phyloP scores from a whole-genome alignment of 192 early-diverging fungal species.

The Phlyctochytrium arcticum region DNA sequence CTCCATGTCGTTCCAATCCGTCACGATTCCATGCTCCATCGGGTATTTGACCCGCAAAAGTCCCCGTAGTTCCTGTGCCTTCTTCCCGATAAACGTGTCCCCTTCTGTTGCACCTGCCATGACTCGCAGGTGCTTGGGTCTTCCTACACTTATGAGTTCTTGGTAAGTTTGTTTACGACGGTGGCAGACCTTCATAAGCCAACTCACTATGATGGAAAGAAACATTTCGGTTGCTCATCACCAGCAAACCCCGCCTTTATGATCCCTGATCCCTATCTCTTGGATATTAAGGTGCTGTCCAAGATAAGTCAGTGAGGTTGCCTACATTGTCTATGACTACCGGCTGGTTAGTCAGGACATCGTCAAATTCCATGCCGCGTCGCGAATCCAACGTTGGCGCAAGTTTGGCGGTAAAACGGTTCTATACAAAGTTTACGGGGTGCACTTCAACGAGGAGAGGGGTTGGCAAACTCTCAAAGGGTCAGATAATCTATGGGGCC shows the following conservation, averaged over 20 bases:
- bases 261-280: slow-evolving; percentile 93
- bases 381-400: too few species aligned
- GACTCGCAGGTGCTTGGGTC: slow-evolving; percentile 92
- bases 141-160: slow-evolving; percentile 68
- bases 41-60: slow-evolving; percentile 91
- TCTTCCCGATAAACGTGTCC: slow-evolving; percentile 90
- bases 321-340: slow-evolving; percentile 99
- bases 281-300: neutral
- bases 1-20: slow-evolving; percentile 99
- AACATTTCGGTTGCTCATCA: slow-evolving; percentile 94
- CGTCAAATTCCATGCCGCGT: slow-evolving; percentile 76
- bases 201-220: slow-evolving; percentile 86
- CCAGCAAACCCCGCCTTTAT: slow-evolving; percentile 99
- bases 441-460: too few species aligned
- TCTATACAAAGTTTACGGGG: too few species aligned
- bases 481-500: too few species aligned
- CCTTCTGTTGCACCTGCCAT: slow-evolving; percentile 99
- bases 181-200: neutral
- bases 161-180: neutral
- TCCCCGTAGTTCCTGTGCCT: slow-evolving; percentile 95
- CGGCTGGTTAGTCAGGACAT: slow-evolving; percentile 95
- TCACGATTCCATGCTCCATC: slow-evolving; percentile 95
- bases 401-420: too few species aligned
- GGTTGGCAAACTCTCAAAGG: too few species aligned
- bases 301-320: neutral